phyloP scores from a whole-genome alignment of 1,284 basidiomycete genomes.

The Ceratobasidium sp. region DNA sequence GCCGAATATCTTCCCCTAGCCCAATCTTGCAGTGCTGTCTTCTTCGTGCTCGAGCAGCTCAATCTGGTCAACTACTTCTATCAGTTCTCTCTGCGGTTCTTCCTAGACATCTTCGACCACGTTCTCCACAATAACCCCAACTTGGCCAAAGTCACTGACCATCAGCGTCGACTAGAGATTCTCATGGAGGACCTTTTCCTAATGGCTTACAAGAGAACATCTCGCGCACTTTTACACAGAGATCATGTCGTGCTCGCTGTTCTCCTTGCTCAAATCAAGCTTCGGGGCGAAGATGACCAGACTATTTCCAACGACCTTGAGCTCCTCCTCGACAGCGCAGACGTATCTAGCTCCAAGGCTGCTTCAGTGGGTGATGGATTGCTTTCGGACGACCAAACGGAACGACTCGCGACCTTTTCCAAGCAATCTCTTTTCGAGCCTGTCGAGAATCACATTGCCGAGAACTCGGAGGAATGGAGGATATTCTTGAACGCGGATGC shows the following conservation, averaged over 20 bases:
- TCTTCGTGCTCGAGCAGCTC: conserved; percentile 97
- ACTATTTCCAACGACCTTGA: conserved; percentile 85
- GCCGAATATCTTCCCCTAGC: conserved; percentile 95
- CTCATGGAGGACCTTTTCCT: conserved; percentile 94
- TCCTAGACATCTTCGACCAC: conserved; percentile 98
- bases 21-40: conserved; percentile 96
- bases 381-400: conserved; percentile 74
- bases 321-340: conserved; percentile 90
- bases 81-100: conserved; percentile 97
- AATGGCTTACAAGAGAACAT: conserved; percentile 89
- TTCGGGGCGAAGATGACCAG: conserved; percentile 78
- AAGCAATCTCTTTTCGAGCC: conserved; percentile 82
- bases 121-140: conserved; percentile 94
- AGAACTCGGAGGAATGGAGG: conserved; percentile 80
- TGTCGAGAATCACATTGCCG: conserved; percentile 76
- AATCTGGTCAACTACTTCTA: conserved; percentile 98
- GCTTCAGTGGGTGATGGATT: conserved; percentile 58
- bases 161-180: conserved; percentile 81
- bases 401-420: conserved; percentile 75
- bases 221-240: conserved; percentile 89
- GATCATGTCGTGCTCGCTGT: conserved; percentile 95
- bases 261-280: conserved; percentile 90
- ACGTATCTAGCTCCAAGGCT: conserved; percentile 61
- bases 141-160: conserved; percentile 82
- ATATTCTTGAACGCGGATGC: conserved; percentile 76